A percentile compares a stretch with the other conserved stretches of the same genome.
phyloP scores from a whole-genome alignment of 2,329 filamentous ascomycete species.

The Pseudogymnoascus sp. region DNA sequence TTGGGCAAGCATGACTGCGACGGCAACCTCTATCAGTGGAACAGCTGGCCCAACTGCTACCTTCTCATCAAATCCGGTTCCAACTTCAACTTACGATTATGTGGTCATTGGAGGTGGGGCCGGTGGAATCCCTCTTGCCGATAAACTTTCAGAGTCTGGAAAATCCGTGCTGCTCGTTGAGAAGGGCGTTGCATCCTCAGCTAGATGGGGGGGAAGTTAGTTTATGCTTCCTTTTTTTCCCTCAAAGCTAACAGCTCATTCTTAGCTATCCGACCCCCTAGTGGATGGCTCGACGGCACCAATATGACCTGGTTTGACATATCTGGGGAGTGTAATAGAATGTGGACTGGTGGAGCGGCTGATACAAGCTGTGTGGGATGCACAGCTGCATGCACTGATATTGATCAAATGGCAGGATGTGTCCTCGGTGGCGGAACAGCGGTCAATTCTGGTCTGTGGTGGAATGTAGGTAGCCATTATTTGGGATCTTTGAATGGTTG shows the following conservation, averaged over 20 bases:
- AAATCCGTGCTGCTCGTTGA: conserved; percentile 58
- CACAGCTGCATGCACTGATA: conserved; percentile 55
- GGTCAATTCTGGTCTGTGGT: conserved; percentile 61
- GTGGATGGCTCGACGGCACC: conserved; percentile 51
- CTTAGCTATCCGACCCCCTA: conserved; percentile 27
- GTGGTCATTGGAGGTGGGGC: conserved; percentile 48
- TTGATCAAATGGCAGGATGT: conserved; percentile 66
- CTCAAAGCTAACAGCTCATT: conserved; percentile 10
- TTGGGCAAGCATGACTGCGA: conserved; percentile 26
- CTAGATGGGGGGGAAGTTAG: conserved; percentile 51
- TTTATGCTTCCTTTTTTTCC: conserved; percentile 1
- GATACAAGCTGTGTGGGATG: conserved; percentile 11
- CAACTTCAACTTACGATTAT: conserved; percentile 43
- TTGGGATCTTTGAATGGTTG: background rate
- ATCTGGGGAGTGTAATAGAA: conserved; percentile 63
- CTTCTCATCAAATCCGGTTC: conserved; percentile 38
- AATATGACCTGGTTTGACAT: conserved; percentile 64
- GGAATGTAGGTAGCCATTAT: conserved; percentile 38
- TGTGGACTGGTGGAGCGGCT: conserved; percentile 32
- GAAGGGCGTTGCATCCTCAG: conserved; percentile 53
- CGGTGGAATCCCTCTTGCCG: conserved; percentile 47
- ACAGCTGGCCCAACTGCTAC: conserved; percentile 36
- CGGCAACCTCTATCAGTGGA: conserved; percentile 19
- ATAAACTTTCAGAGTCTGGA: conserved; percentile 52
- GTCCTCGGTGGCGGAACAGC: conserved; percentile 51